These are phyloP conservation scores for Cladosporium oxysporum DNA, from an alignment of 2,329 filamentous ascomycete genomes.

Conservation along the genomic window DNA sequence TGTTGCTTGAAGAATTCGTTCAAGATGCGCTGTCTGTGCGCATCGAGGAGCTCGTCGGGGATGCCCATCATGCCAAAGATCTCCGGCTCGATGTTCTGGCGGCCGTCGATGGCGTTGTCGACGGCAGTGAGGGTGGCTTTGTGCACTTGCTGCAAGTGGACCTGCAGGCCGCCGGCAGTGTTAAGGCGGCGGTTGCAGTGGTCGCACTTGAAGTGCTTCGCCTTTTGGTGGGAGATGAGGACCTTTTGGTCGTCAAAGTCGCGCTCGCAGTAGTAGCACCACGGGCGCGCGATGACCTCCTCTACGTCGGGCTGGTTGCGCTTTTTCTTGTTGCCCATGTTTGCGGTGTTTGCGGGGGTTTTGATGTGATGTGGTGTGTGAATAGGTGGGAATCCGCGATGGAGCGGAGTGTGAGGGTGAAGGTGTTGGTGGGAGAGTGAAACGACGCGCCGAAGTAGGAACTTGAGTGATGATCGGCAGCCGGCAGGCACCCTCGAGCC, in stretches of 20 bases:
- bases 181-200: slow-evolving; percentile 84
- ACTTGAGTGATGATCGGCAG: neutral
- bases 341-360: neutral
- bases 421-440: neutral
- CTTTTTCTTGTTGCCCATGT: slow-evolving; percentile 7
- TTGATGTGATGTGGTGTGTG: neutral
- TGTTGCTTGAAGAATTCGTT: slow-evolving; percentile 83
- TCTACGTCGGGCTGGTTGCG: slow-evolving; percentile 73
- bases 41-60: slow-evolving; percentile 77
- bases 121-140: slow-evolving; percentile 86
- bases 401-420: neutral
- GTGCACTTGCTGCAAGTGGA: slow-evolving; percentile 98
- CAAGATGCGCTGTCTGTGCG: slow-evolving; percentile 84
- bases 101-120: slow-evolving; percentile 87
- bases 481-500: neutral
- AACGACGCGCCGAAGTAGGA: neutral
- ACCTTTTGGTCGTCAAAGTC: slow-evolving; percentile 98
- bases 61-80: slow-evolving; percentile 99
- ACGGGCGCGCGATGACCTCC: slow-evolving; percentile 82
- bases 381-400: neutral
- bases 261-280: slow-evolving; percentile 99
- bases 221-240: slow-evolving; percentile 94
- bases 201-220: slow-evolving; percentile 99
- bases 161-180: slow-evolving; percentile 90
- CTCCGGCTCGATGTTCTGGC: slow-evolving; percentile 83